Base-by-base conservation (phyloP, 345 rosid genomes). In the Nephelium lappaceum region DNA sequence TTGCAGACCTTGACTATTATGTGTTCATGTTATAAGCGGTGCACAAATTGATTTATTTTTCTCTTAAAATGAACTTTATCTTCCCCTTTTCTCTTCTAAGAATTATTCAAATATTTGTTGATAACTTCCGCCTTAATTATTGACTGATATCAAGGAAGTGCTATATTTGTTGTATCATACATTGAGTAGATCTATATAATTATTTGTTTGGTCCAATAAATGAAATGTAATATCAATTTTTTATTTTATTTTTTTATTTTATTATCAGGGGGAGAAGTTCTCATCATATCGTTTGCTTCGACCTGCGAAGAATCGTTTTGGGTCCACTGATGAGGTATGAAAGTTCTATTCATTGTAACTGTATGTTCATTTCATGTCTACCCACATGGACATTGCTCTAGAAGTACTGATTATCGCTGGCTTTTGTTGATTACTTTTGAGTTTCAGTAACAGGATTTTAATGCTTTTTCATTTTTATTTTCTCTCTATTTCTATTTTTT, bases 231-330 rank as follows among this genome's bases (percentile, higher is more conserved):
- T 31, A 11, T 70, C 11, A 41, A 27, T 38, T 43, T 0, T 61
- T 55, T 16, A 19, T n/a, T n/a, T n/a, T n/a, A n/a, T n/a, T n/a
- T n/a, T n/a, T n/a, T n/a, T 42, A 42, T 72, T 42, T 31, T 57
- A 38, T 49, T 74, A 71, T 73, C 79, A 95, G 98, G 98, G 98
- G 73, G 98, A 95, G 82, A 95, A 93, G 82, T 84, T 79, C 79
- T 89, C 94, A 21, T 75, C 97, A 19, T 92, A 92, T 87, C 98
- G 98, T 72, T 83, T 95, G 87, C 98, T 95, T 86, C 92, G 98
- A 79, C 85, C 98, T 16, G 94, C 90, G 82, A 95, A 95, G 90
- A 95, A 95, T 81, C 97, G 98, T 55, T 95, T 90, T 83, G 98
- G 98, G 64, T 93, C 95, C 68, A 90, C 91, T 2, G 97, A 95